Evolutionary conservation across 208 protist genomes (phyloP), one percentile per base, ranked within the genome.

Genomic region (Leishmania lainsoni): DNA sequence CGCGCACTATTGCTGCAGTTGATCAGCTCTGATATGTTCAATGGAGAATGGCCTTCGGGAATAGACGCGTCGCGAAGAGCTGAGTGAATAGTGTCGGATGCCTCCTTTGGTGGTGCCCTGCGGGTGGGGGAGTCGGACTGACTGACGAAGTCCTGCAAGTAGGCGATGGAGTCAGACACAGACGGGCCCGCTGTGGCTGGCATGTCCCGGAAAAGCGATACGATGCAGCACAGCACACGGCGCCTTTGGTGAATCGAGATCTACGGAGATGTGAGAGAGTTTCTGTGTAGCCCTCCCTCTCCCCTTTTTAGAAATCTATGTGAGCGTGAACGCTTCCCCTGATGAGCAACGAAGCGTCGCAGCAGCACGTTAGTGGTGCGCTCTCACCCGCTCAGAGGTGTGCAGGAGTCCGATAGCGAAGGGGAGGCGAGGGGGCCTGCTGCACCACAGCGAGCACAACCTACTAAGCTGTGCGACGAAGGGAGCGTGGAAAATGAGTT

Each of bases 131-230:
- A 26, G 22, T 4, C 26, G 1, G 79, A 74, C n/a, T 48, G 65
- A 68, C 81, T 81, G 10, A 86, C 70, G 54, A 86, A 86, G 26
- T 75, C 63, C 61, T 79, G 79, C 45, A 87, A 69, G 66, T 81
- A 87, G 8, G 80, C 73, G 45, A 87, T 87, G 65, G 84, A 87
- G 77, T 87, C 84, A 16, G 75, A 80, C 45, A 87, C 80, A 17
- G 76, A 78, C 20, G 71, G 49, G n/a, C 79, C 75, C 17, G 63
- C 58, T 32, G 56, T 32, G 45, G 49, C 61, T n/a, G 78, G n/a
- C 82, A 82, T 81, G 75, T n/a, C 6, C 5, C 6, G 5, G 22
- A 45, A 49, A 14, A 76, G 72, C 51, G 52, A 26, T 51, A 26
- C 26, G 32, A 48, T 39, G 12, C 49, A 42, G 5, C 45, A 52